phyloP scores from a whole-genome alignment of 2,329 filamentous ascomycete genomes.

The Verticillium albo-atrum region DNA sequence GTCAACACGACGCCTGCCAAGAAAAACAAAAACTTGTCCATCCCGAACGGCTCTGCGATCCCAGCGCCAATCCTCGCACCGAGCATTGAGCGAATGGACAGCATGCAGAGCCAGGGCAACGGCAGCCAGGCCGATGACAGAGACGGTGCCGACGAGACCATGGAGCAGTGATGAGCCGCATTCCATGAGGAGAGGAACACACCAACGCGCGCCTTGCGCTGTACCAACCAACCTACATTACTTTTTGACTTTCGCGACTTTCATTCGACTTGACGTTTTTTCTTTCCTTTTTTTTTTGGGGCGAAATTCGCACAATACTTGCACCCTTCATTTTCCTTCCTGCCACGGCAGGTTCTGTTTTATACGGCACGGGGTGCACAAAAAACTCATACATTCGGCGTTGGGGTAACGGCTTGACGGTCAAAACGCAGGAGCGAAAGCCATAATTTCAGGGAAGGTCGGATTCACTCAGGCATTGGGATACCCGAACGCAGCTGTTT shows the following conservation, averaged over 20 bases:
- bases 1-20: slow-evolving; percentile 41
- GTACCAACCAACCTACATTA: background rate
- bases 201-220: background rate
- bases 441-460: background rate
- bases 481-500: background rate
- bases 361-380: background rate
- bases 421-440: background rate
- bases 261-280: background rate
- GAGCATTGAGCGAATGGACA: slow-evolving; percentile 56
- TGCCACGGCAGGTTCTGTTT: background rate
- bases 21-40: slow-evolving; percentile 41
- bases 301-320: background rate
- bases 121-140: slow-evolving; percentile 60
- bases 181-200: background rate
- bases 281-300: too few relatives aligned
- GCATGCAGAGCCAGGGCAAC: slow-evolving; percentile 52
- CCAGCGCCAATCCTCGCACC: slow-evolving; percentile 24
- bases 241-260: background rate
- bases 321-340: background rate
- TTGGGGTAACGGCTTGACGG: background rate
- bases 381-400: background rate
- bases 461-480: background rate
- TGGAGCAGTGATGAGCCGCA: slow-evolving; percentile 31
- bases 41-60: slow-evolving; percentile 29
- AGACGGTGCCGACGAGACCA: slow-evolving; percentile 69